These are phyloP conservation scores for Pleoardoris graminearum DNA, from an alignment of 2,329 filamentous ascomycete genomes.

Conservation along the genomic window DNA sequence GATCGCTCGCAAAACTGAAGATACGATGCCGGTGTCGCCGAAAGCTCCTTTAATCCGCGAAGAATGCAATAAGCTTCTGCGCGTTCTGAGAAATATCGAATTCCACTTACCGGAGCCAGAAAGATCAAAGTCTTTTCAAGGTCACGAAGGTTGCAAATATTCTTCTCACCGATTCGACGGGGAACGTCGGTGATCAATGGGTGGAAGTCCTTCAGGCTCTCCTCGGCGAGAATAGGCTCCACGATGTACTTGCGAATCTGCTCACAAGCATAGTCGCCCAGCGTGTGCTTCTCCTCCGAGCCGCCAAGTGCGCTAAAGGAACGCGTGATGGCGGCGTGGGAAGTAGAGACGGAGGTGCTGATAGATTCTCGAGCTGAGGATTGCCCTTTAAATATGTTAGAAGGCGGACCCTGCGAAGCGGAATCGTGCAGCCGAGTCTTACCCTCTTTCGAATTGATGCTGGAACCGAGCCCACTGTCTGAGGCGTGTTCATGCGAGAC, in stretches of 20 bases:
- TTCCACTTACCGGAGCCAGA: conserved; percentile 85
- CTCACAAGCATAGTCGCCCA: conserved; percentile 71
- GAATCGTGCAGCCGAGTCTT: conserved; percentile 29
- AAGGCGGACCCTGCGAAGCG: conserved; percentile 20
- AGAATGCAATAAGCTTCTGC: conserved; percentile 68
- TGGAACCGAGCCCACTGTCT: conserved; percentile 87
- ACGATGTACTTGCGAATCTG: conserved; percentile 81
- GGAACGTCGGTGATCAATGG: conserved; percentile 78
- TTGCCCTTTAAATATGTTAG: conserved; percentile 44
- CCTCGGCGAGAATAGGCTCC: conserved; percentile 72
- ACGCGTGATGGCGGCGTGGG: conserved; percentile 49
- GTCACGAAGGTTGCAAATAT: conserved; percentile 89
- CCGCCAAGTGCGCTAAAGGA: conserved; percentile 48
- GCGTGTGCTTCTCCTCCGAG: conserved; percentile 55
- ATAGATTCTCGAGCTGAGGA: conserved; percentile 40
- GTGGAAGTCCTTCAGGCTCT: conserved; percentile 77
- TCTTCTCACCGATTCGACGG: conserved; percentile 76
- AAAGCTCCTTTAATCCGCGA: conserved; percentile 70
- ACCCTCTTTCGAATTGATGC: conserved; percentile 61
- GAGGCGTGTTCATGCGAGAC: conserved; percentile 68
- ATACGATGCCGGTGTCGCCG: conserved; percentile 71
- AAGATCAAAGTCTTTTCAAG: conserved; percentile 92
- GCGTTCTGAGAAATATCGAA: conserved; percentile 57
- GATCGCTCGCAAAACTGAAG: conserved; percentile 88
- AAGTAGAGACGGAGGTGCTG: conserved; percentile 42